phyloP scores from a whole-genome alignment of 192 early-diverging fungal species.

The Gamsiella multidivaricata region DNA sequence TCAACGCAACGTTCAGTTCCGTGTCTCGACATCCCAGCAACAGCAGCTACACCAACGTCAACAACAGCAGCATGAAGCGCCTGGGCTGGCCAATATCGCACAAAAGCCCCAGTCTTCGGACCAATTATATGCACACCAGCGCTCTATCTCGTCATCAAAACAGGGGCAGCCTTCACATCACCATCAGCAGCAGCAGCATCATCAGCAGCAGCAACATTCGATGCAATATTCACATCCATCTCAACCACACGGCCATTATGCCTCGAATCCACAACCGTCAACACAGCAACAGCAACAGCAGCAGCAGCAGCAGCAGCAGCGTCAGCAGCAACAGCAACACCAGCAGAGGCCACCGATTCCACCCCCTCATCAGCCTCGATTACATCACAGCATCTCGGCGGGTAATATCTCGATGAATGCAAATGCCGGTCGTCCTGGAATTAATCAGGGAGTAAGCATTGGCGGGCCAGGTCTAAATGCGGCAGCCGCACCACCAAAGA shows the following conservation, averaged over 20 bases:
- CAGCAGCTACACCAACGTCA: constrained; percentile 14
- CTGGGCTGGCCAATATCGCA: constrained; percentile 12
- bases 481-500: constrained; percentile 16
- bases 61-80: constrained; percentile 13
- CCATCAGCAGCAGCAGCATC: not conserved
- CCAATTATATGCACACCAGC: not conserved
- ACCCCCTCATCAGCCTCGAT: constrained; percentile 35
- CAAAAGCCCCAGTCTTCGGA: constrained; percentile 8
- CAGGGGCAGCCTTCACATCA: constrained; percentile 11
- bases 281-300: constrained; percentile 4
- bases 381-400: constrained; percentile 42
- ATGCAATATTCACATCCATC: constrained; percentile 10
- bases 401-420: constrained; percentile 35
- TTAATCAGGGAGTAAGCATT: not conserved
- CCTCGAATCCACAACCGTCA: not conserved
- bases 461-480: not conserved
- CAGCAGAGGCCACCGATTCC: constrained; percentile 46
- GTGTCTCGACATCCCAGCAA: constrained; percentile 22
- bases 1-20: constrained; percentile 43
- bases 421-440: constrained; percentile 7
- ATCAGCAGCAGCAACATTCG: constrained; percentile 14
- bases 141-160: constrained; percentile 6
- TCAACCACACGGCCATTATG: constrained; percentile 1
- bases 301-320: constrained; percentile 14
- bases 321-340: constrained; percentile 17